These are phyloP conservation scores for Aplosporella prunicola DNA, from an alignment of 2,329 filamentous ascomycete genomes.

Conservation along the genomic window DNA sequence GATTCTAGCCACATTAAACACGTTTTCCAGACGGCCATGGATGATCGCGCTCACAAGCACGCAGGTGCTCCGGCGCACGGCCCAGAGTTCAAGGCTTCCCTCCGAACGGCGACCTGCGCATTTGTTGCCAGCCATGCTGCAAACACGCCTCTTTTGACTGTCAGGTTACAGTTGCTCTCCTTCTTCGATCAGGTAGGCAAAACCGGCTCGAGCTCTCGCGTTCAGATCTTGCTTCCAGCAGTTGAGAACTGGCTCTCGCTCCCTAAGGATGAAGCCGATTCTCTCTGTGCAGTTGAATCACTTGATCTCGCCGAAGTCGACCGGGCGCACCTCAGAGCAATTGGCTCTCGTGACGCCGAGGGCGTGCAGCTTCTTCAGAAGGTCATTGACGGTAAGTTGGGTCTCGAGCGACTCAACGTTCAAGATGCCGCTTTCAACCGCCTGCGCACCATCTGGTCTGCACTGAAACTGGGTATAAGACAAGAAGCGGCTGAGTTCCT, in stretches of 20 bases:
- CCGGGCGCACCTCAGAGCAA: slow-evolving; percentile 41
- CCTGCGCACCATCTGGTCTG: slow-evolving; percentile 62
- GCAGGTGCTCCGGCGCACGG: slow-evolving; percentile 13
- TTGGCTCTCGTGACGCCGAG: slow-evolving; percentile 49
- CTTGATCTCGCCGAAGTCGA: slow-evolving; percentile 43
- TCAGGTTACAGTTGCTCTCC: slow-evolving; percentile 64
- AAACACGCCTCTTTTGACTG: slow-evolving; percentile 55
- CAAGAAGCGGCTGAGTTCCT: slow-evolving; percentile 52
- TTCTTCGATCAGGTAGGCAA: slow-evolving; percentile 64
- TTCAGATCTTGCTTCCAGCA: slow-evolving; percentile 65
- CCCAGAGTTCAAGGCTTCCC: slow-evolving; percentile 50
- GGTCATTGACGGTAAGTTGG: slow-evolving; percentile 38
- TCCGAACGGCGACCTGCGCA: slow-evolving; percentile 55
- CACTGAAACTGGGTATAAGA: slow-evolving; percentile 56
- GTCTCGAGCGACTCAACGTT: slow-evolving; percentile 44
- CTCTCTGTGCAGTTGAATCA: slow-evolving; percentile 41
- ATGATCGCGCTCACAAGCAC: slow-evolving; percentile 35
- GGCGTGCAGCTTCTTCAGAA: slow-evolving; percentile 46
- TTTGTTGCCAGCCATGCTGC: slow-evolving; percentile 68
- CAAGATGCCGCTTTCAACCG: slow-evolving; percentile 57
- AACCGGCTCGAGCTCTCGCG: slow-evolving; percentile 61
- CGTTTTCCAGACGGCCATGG: slow-evolving; percentile 52
- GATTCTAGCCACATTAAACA: slow-evolving; percentile 62
- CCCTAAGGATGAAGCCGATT: slow-evolving; percentile 40
- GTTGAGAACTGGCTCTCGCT: slow-evolving; percentile 60